Evolutionary conservation across 805 yeast genomes (phyloP), one percentile per base, ranked within the genome.

Genomic region (Wickerhamiella galacta): DNA sequence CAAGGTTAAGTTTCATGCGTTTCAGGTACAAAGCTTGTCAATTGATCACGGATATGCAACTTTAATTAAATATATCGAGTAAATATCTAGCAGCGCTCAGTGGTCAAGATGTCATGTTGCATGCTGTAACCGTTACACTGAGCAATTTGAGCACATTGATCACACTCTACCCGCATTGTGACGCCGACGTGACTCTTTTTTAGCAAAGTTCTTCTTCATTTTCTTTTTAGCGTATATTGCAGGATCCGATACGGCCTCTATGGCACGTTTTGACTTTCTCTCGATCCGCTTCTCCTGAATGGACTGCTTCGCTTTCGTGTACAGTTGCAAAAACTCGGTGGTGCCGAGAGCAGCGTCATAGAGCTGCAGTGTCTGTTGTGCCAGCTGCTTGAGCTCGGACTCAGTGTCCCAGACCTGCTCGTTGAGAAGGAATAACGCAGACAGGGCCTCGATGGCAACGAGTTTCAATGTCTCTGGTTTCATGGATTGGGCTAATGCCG

Each of bases 151-250:
- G n/a, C n/a, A n/a, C n/a, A n/a, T n/a, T n/a, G n/a, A n/a, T n/a
- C n/a, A n/a, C n/a, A n/a, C n/a, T n/a, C n/a, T n/a, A 12, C 10
- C 23, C 15, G 12, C 6, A 10, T 8, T 29, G 16, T 12, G 16
- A 15, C 63, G 70, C 49, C 68, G 76, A 53, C 94, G 68, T 61
- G 75, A 79, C 40, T 78, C 90, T 51, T 85, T 71, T 19, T 69
- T 66, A 45, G 75, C 68, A 24, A 64, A 70, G 57, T 85, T 92
- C 52, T 78, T 80, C 55, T 64, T 75, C 47, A 80, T 48, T 57
- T 77, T 80, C 53, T 79, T 70, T 42, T 66, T 68, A 2, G 94
- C 90, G n/a, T 81, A 75, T 26, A 68, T 56, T 11, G 77, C 93
- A 1, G 96, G 96, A 3, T 76, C 78, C 15, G 64, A 67, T 8